Base-by-base conservation (phyloP, 2,329 filamentous ascomycete genomes). In the Trichoderma harzianum region DNA sequence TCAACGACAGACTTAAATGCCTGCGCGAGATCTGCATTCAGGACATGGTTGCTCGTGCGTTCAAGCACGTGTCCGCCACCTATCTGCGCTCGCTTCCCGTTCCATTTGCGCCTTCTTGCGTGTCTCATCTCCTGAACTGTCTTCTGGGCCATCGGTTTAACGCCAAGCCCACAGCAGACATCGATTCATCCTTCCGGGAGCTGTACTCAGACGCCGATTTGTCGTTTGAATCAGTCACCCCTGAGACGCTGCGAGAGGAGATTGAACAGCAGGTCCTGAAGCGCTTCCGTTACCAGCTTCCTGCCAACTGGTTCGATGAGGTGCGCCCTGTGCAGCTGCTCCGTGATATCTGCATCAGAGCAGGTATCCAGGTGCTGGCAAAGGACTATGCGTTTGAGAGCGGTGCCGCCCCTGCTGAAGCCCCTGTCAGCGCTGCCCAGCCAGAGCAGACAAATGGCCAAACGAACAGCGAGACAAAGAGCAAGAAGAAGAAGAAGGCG, bases 41-140 rank as follows among this genome's bases (percentile, higher is more conserved):
- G 79, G 96, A 99, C 82, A 98, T 98, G 92, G 88, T 98, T 75
- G 88, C 93, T n/a, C 91, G 96, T 84, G 91, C 93, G 6, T 98
- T 98, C 88, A 99, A 99, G 88, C 95, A 99, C 82, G 86, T 96
- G 74, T 88, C 92, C 71, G 91, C 93, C 80, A 88, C 88, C 76
- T 93, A 97, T 80, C 86, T 99, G 73, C 91, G 92, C 74, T 89
- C 92, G 74, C 83, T 98, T 24, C 93, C 96, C 26, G 87, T 92
- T 74, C 90, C 93, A 16, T 91, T 98, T 74, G 90, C 92, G n/a
- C 88, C 93, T 63, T 86, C 93, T 72, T 95, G 93, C 80, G 84
- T 95, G 73, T 87, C 95, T 7, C 96, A 99, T 80, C 86, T 99
- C 65, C 87, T 99, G 76, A 99, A 99, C 86, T 99, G 96, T 82